Evolutionary conservation across 164 flowering plant genomes (phyloP).

Genomic region (Vitis cinerea): DNA sequence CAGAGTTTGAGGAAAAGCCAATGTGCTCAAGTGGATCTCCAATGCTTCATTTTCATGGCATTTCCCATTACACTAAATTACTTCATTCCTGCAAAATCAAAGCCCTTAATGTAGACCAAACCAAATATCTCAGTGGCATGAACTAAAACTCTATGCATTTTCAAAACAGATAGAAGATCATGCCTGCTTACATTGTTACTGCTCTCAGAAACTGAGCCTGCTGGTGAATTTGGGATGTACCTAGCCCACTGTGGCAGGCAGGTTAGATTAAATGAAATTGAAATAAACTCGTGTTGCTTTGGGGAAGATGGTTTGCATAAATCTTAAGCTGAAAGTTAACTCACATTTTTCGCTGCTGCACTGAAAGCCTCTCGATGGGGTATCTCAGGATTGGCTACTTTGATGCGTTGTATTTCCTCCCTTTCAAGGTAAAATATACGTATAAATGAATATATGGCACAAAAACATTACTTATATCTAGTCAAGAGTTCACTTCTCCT

Average conservation of each 20-base stretch:
- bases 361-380: conserved; percentile 94
- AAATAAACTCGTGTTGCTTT: too few relatives aligned
- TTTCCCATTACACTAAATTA: not conserved
- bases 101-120: not conserved
- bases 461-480: not conserved
- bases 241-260: conserved; percentile 61
- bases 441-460: not conserved
- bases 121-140: not conserved
- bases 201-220: conserved; percentile 31
- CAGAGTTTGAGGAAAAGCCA: not conserved
- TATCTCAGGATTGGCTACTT: conserved; percentile 78
- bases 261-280: not conserved
- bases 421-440: conserved; percentile 23
- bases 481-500: conserved; percentile 7
- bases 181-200: conserved; percentile 27
- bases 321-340: conserved; percentile 3
- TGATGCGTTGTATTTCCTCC: conserved; percentile 93
- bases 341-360: conserved; percentile 82
- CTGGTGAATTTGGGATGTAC: conserved; percentile 54
- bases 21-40: not conserved
- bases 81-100: conserved; percentile 5
- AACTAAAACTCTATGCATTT: too few relatives aligned
- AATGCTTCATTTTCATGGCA: not conserved
- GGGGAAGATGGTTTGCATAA: not conserved
- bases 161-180: not conserved